Percentiles rank a stretch among this genome's conserved stretches.
Conservation (phyloP, 2,329 filamentous ascomycete species). For the Penicillium sp. region DNA sequence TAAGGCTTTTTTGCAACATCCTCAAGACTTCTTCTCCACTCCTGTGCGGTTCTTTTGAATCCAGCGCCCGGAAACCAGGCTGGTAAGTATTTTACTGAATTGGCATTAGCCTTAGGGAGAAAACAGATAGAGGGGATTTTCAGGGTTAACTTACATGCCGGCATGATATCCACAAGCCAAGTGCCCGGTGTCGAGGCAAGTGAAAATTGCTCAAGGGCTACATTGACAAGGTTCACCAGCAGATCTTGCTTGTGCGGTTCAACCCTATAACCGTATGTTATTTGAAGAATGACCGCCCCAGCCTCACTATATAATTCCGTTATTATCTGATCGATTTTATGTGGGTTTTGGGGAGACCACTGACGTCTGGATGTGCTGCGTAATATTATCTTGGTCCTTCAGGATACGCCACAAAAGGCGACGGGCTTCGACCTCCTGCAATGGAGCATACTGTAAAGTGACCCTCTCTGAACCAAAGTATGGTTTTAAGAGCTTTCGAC, state of each 20-base stretch:
- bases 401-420: conserved; percentile 47
- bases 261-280: not conserved
- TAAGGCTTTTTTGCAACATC: conserved; percentile 24
- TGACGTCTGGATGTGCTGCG: conserved; percentile 47
- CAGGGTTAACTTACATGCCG: conserved; percentile 34
- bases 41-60: conserved; percentile 44
- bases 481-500: conserved; percentile 30
- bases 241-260: conserved; percentile 30
- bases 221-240: conserved; percentile 44
- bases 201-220: conserved; percentile 43
- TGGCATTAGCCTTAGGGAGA: not conserved
- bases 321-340: not conserved
- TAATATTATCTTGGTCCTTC: conserved; percentile 38
- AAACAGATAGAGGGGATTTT: not conserved
- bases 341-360: conserved; percentile 9
- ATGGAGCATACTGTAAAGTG: conserved; percentile 39
- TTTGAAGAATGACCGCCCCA: conserved; percentile 36
- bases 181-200: conserved; percentile 43
- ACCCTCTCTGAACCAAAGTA: conserved; percentile 42
- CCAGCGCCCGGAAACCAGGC: conserved; percentile 48
- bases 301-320: conserved; percentile 29
- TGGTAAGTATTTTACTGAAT: conserved; percentile 38
- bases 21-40: conserved; percentile 13
- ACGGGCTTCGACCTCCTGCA: conserved; percentile 48
- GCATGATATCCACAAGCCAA: conserved; percentile 50